Conservation (phyloP, 2,329 filamentous ascomycete species). For the Sporothrix euskadiensis region DNA sequence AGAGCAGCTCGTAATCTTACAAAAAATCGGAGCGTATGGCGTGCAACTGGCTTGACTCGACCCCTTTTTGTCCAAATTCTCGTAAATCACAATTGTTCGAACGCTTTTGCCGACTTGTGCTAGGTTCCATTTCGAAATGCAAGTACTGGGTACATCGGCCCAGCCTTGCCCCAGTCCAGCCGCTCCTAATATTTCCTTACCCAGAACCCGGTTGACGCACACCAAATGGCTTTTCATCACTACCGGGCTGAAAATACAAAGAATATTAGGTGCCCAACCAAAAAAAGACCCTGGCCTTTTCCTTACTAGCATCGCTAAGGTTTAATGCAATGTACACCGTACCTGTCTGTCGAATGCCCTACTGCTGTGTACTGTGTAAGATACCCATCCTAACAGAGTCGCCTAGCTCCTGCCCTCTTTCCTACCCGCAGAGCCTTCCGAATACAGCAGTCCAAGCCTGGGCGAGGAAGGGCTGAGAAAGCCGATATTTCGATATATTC, state of each 20-base stretch:
- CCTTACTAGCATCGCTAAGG: background rate
- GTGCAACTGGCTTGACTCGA: background rate
- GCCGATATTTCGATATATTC: background rate
- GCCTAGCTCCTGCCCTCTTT: too few species aligned
- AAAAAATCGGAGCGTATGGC: background rate
- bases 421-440: too few species aligned
- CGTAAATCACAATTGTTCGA: background rate
- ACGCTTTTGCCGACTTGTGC: background rate
- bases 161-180: background rate
- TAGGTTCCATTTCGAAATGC: background rate
- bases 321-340: background rate
- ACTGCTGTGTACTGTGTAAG: slow-evolving; percentile 2
- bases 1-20: slow-evolving; percentile 2
- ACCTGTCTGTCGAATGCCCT: background rate
- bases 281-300: background rate
- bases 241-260: slow-evolving; percentile 8
- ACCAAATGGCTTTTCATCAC: slow-evolving; percentile 1
- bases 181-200: slow-evolving; percentile 1
- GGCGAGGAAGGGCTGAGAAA: slow-evolving; percentile 3
- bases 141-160: background rate
- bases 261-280: background rate
- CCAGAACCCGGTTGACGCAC: slow-evolving; percentile 13
- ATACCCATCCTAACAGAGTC: too few species aligned
- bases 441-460: background rate
- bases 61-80: background rate